A percentile compares a stretch with the other conserved stretches of the same genome.
These are phyloP conservation scores for Corchorus olitorius DNA, from an alignment of 345 rosid species.

Conservation along the genomic window DNA sequence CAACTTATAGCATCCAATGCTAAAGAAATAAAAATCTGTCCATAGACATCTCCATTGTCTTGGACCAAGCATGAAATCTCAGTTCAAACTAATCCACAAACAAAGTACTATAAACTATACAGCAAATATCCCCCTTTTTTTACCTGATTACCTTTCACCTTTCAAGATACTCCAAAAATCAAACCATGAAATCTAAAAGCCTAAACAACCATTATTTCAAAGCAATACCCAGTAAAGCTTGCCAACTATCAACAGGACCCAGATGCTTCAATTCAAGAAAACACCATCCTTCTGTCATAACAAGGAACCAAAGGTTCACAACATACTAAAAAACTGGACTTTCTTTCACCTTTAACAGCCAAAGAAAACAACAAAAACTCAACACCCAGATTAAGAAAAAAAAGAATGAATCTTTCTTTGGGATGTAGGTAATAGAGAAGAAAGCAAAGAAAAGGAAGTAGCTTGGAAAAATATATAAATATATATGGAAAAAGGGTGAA, in stretches of 20 bases:
- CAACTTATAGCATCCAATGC: slow-evolving; percentile 35
- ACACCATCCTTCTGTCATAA: slow-evolving; percentile 17
- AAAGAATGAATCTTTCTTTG: slow-evolving; percentile 25
- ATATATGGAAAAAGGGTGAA: slow-evolving; percentile 13
- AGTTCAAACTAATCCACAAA: slow-evolving; percentile 20
- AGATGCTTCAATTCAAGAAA: slow-evolving; percentile 38
- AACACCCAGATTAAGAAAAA: slow-evolving; percentile 23
- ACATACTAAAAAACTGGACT: neutral
- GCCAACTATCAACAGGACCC: slow-evolving; percentile 36
- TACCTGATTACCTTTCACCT: slow-evolving; percentile 8
- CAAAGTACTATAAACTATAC: slow-evolving; percentile 9
- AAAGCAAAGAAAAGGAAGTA: slow-evolving; percentile 31
- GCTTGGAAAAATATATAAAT: neutral
- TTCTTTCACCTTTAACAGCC: slow-evolving; percentile 8
- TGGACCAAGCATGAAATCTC: slow-evolving; percentile 53
- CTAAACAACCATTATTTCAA: slow-evolving; percentile 33
- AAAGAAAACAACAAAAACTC: slow-evolving; percentile 8
- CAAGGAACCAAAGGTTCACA: neutral
- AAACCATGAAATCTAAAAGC: slow-evolving; percentile 33
- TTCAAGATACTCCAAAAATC: slow-evolving; percentile 29
- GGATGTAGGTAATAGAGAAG: slow-evolving; percentile 18
- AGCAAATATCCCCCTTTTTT: slow-evolving; percentile 25
- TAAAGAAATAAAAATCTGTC: slow-evolving; percentile 56
- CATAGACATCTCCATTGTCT: slow-evolving; percentile 70
- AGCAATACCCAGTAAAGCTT: slow-evolving; percentile 35